Evolutionary conservation across 2,329 filamentous ascomycete genomes (phyloP).

Genomic region (Venturia asperata): DNA sequence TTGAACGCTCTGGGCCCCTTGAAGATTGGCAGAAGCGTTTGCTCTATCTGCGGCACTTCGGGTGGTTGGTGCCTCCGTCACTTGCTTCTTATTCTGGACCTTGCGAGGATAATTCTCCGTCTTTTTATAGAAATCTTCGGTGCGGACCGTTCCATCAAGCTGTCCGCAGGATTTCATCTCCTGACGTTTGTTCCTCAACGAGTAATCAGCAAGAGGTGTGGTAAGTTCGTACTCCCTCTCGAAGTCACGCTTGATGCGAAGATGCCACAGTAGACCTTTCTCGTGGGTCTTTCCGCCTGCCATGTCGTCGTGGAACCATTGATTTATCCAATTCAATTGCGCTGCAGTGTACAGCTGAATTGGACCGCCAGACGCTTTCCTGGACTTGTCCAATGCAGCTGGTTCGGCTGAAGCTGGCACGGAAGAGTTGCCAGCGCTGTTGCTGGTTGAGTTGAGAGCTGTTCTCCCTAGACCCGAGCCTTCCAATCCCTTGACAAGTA

Average conservation of each 20-base stretch:
- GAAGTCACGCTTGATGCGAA: neutral
- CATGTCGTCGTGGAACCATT: neutral
- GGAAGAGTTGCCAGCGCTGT: neutral
- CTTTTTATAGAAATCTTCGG: neutral
- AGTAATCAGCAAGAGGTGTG: neutral
- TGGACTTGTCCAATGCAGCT: neutral
- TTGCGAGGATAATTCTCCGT: neutral
- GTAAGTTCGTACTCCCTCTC: neutral
- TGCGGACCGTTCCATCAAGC: neutral
- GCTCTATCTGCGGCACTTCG: neutral
- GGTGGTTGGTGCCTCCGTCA: neutral
- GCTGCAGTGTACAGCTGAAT: neutral
- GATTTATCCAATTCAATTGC: neutral
- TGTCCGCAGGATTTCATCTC: neutral
- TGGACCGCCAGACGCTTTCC: neutral
- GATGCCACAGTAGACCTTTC: neutral
- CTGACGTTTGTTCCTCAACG: neutral
- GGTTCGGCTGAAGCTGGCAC: too few species aligned
- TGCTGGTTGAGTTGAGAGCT: neutral
- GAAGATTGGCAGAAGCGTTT: neutral
- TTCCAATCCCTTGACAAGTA: neutral
- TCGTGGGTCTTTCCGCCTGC: neutral
- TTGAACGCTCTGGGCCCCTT: neutral
- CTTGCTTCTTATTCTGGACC: neutral
- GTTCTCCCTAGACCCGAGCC: neutral